phyloP scores from a whole-genome alignment of 2,329 filamentous ascomycete genomes.

The Colletotrichum euphorbiae region DNA sequence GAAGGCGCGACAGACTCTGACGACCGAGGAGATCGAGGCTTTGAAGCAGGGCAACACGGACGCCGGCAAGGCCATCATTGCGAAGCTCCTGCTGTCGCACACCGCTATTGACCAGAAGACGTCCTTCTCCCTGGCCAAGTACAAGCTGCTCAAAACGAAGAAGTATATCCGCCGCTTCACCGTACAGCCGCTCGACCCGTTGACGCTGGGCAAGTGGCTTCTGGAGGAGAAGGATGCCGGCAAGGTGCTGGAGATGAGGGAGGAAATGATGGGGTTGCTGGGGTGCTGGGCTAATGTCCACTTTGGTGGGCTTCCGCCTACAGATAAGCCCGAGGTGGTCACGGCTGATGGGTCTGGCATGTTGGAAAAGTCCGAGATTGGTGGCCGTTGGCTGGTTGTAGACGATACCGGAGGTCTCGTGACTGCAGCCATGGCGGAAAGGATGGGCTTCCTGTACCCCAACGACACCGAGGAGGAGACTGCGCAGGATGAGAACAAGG shows the following conservation, averaged over 20 bases:
- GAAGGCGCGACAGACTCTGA: constrained; percentile 78
- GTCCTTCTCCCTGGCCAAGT: constrained; percentile 91
- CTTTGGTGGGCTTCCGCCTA: constrained; percentile 63
- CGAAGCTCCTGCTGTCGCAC: constrained; percentile 92
- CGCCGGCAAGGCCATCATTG: constrained; percentile 89
- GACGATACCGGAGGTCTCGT: constrained; percentile 89
- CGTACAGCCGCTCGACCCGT: constrained; percentile 84
- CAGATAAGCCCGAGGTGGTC: constrained; percentile 41
- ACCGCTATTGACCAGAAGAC: constrained; percentile 94
- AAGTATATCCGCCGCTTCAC: constrained; percentile 94
- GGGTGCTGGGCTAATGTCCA: constrained; percentile 93
- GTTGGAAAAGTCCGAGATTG: constrained; percentile 68
- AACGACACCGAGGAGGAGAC: constrained; percentile 46
- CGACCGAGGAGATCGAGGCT: constrained; percentile 79
- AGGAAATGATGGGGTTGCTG: constrained; percentile 68
- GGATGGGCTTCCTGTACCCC: constrained; percentile 82
- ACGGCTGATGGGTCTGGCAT: constrained; percentile 69
- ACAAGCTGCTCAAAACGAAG: constrained; percentile 91
- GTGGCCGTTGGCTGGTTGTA: constrained; percentile 79
- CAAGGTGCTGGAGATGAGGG: constrained; percentile 51
- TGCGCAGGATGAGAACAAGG: constrained; percentile 45
- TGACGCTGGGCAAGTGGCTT: constrained; percentile 79
- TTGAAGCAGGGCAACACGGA: constrained; percentile 80
- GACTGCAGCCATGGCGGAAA: constrained; percentile 86
- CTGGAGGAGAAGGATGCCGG: constrained; percentile 62